phyloP scores from a whole-genome alignment of 202 grass and related monocot genomes.

The Saccharum hybrid region DNA sequence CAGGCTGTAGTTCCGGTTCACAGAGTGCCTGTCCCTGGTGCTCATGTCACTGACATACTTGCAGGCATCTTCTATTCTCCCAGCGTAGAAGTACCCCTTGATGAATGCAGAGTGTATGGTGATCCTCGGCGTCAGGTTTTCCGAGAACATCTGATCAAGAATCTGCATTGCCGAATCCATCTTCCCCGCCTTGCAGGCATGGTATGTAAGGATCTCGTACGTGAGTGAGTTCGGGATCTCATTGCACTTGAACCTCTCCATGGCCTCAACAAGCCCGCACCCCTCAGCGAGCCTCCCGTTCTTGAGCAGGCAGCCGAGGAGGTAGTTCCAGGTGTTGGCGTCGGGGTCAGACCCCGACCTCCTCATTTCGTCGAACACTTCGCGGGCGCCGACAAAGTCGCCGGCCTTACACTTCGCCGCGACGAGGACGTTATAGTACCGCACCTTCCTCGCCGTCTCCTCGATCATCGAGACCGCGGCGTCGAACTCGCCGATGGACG shows the following conservation, averaged over 20 bases:
- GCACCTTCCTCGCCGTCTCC: conserved; percentile 54
- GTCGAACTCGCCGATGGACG: conserved; percentile 62
- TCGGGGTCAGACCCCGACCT: conserved; percentile 58
- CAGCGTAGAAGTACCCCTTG: conserved; percentile 65
- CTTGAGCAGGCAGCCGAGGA: conserved; percentile 79
- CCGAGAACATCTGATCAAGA: conserved; percentile 62
- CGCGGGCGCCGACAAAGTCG: conserved; percentile 64
- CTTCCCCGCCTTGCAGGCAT: conserved; percentile 64
- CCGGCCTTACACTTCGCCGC: conserved; percentile 62
- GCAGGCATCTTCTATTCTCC: conserved; percentile 57
- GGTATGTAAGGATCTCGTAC: conserved; percentile 68
- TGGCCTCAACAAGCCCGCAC: conserved; percentile 69
- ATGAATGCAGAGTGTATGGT: conserved; percentile 77
- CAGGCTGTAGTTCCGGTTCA: conserved; percentile 79
- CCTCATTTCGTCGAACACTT: conserved; percentile 80
- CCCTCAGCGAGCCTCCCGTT: conserved; percentile 60
- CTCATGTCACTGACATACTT: conserved; percentile 69
- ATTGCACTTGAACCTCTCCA: conserved; percentile 48
- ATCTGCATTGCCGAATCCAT: conserved; percentile 68
- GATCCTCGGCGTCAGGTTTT: conserved; percentile 65
- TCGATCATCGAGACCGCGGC: conserved; percentile 64
- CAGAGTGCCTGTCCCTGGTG: conserved; percentile 56
- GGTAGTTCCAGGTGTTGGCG: conserved; percentile 79
- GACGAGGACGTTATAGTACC: conserved; percentile 74
- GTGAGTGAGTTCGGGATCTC: conserved; percentile 57